Evolutionary conservation across 2,329 filamentous ascomycete species (phyloP), one percentile per base, ranked within the genome.

Genomic region (Lasiodiplodia hormozganensis): DNA sequence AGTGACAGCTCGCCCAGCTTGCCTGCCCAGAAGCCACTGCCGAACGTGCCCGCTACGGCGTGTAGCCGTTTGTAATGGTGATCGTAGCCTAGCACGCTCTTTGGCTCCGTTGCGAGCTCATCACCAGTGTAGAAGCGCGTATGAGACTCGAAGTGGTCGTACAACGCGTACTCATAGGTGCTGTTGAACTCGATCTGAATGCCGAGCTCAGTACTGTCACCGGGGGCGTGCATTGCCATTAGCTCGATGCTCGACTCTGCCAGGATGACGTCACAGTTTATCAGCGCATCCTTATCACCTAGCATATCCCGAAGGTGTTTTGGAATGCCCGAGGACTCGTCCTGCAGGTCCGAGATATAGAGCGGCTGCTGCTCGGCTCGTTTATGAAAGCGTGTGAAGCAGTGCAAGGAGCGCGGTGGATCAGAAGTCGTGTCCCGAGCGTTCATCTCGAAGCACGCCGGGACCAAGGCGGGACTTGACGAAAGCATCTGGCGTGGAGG

Each of bases 1-100:
- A 43, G 23, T 70, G 69, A 56, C 65, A 70, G 23, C 72, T 62
- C 52, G 64, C 72, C 23, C 38, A 68, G 21, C 40, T 65, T 36
- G 47, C 43, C 34, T 0, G 79, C 82, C 82, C 82, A 84, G 69
- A 83, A 84, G 2, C 71, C 74, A 58, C 80, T 82, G 2, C 81
- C 80, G 62, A 85, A 84, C 0, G 71, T 72, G 34, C 60, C 68
- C 12, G 62, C 40, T 10, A 80, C 72, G 73, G 78, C 68, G 71
- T 72, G 70, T 68, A 79, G 64, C 53, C 74, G 56, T 68, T 76
- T 70, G 67, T 68, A 69, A n/a, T 71, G 49, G 72, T 72, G 53
- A 69, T 72, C 69, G 58, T 75, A 73, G 43, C 74, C 72, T 56
- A 74, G 74, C 56, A 65, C 69, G 70, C 40, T 73, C 54, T 70